Evolutionary conservation across 108 stramenopile species (phyloP), one percentile per base, ranked within the genome.

Genomic region (Bacterosira constricta): DNA sequence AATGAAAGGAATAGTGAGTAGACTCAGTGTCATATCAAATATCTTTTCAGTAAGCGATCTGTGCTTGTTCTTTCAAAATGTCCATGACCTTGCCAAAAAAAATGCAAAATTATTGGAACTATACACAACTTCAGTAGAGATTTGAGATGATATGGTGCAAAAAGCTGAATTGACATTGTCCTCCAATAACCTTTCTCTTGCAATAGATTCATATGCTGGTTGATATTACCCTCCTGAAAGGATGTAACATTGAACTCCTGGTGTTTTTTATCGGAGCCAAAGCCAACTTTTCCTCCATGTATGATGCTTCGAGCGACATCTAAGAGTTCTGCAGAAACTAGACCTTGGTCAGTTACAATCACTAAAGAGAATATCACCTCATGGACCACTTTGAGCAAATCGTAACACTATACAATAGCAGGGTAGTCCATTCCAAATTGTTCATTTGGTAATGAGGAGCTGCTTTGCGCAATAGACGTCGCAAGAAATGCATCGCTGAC

Each of bases 361-460:
- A 64, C 73, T 37, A 83, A 52, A 23, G 52, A 53, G 73, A 82
- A 88, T 58, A 92, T 71, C 0, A 88, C 52, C 53, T 71, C 70
- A 32, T 89, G 86, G 9, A 90, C 84, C 36, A 61, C 38, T 6
- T 54, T 60, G 8, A 94, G 63, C 11, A 91, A 47, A 63, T 85
- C 79, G 60, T 87, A 83, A 62, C 92, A 94, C 92, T 90, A 94
- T n/a, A 88, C 88, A 53, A 91, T 90, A 8, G 88, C 87, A 47
- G 81, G 77, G 73, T 94, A 90, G 67, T 94, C 92, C 88, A 90
- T 90, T 20, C 92, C 92, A 50, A 87, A 77, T 12, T 27, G 13
- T 17, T 71, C 38, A 5, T 67, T 38, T 11, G 9, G 12, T 11
- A 42, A 26, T 9, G 17, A 17, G 13, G 41, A 5, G 31, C 12